phyloP scores from a whole-genome alignment of 2,329 filamentous ascomycete genomes.

The Clonostachys chloroleuca region DNA sequence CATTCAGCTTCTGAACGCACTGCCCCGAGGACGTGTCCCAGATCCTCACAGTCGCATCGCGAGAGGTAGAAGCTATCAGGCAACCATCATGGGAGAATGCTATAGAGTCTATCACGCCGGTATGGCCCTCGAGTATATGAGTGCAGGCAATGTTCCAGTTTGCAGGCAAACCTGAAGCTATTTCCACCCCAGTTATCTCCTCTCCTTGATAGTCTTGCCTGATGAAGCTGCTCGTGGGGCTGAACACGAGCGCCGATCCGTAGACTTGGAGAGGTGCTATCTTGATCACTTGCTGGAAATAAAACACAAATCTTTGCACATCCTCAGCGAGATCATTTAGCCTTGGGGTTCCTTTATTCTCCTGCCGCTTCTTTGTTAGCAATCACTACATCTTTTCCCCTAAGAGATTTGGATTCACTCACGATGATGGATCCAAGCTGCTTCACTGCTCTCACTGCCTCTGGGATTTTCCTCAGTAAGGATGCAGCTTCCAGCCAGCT shows the following conservation, averaged over 20 bases:
- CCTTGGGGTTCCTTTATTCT: background rate
- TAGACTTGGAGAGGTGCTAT: constrained; percentile 23
- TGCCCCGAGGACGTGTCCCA: background rate
- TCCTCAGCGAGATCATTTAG: constrained; percentile 14
- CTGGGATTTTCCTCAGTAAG: too few relatives aligned
- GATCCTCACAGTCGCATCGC: background rate
- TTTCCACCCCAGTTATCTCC: background rate
- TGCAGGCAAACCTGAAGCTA: too few relatives aligned
- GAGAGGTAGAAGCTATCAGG: background rate
- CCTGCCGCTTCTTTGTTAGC: background rate
- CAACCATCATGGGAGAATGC: background rate
- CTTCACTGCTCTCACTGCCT: too few relatives aligned
- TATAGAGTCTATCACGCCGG: background rate
- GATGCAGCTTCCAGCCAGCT: too few relatives aligned
- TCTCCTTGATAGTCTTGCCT: constrained; percentile 4
- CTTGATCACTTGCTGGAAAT: constrained; percentile 15
- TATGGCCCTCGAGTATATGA: background rate
- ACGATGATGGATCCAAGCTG: too few relatives aligned
- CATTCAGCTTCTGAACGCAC: background rate
- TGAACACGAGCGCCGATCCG: constrained; percentile 21
- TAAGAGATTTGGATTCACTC: too few relatives aligned
- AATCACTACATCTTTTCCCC: too few relatives aligned
- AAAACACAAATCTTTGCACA: constrained; percentile 17
- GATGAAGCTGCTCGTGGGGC: constrained; percentile 14
- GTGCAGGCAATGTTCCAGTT: too few relatives aligned